phyloP scores from a whole-genome alignment of 2,329 filamentous ascomycete species.

The Karstenula rhodostoma region DNA sequence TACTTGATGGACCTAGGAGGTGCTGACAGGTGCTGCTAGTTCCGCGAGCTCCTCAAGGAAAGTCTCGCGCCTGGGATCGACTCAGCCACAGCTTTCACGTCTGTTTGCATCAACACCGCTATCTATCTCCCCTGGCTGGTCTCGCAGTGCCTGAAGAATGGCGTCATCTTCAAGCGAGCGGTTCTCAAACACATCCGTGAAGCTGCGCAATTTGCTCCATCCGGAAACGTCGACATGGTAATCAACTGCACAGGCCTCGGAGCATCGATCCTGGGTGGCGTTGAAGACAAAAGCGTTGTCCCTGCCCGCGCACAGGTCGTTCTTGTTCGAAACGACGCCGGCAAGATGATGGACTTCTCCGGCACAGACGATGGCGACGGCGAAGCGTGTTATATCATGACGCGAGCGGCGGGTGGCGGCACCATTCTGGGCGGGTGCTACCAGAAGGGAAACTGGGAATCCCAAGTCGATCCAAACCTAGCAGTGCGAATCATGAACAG shows the following conservation, averaged over 20 bases:
- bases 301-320: slow-evolving; percentile 85
- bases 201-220: slow-evolving; percentile 66
- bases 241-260: slow-evolving; percentile 86
- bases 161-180: slow-evolving; percentile 64
- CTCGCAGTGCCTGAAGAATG: slow-evolving; percentile 76
- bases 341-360: slow-evolving; percentile 72
- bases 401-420: slow-evolving; percentile 75
- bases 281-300: slow-evolving; percentile 74
- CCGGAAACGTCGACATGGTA: slow-evolving; percentile 70
- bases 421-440: slow-evolving; percentile 85
- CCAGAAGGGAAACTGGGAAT: slow-evolving; percentile 79
- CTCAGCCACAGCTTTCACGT: slow-evolving; percentile 77
- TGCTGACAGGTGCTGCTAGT: not conserved
- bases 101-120: slow-evolving; percentile 87
- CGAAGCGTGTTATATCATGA: slow-evolving; percentile 83
- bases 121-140: slow-evolving; percentile 87
- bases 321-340: slow-evolving; percentile 78
- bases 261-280: slow-evolving; percentile 78
- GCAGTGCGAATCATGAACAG: slow-evolving; percentile 85
- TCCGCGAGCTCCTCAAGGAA: slow-evolving; percentile 61
- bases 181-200: slow-evolving; percentile 71
- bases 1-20: not conserved
- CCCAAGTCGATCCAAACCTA: slow-evolving; percentile 75
- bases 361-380: slow-evolving; percentile 76
- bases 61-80: slow-evolving; percentile 69